Conservation (phyloP, 2,329 filamentous ascomycete species). For the Elsinoe arachidis region DNA sequence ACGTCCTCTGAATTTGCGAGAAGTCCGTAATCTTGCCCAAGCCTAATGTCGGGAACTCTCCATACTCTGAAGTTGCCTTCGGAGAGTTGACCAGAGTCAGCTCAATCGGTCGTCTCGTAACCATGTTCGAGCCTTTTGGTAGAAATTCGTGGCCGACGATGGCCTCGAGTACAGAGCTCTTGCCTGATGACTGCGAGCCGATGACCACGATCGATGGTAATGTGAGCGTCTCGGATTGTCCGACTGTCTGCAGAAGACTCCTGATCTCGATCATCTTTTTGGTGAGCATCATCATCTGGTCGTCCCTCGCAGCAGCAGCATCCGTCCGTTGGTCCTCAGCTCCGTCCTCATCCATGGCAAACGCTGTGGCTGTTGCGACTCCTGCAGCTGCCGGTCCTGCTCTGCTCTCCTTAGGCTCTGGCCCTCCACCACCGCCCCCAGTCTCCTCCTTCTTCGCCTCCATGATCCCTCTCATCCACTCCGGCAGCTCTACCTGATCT, state of each 20-base stretch:
- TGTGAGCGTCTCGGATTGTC: constrained; percentile 79
- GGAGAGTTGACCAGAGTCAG: constrained; percentile 93
- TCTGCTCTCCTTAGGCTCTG: constrained; percentile 31
- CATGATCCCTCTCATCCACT: constrained; percentile 58
- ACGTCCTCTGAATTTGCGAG: constrained; percentile 77
- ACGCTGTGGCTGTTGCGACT: constrained; percentile 63
- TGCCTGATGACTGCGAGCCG: constrained; percentile 94
- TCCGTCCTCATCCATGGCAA: constrained; percentile 63
- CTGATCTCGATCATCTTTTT: constrained; percentile 99
- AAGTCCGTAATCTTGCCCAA: constrained; percentile 89
- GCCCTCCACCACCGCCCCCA: constrained; percentile 31
- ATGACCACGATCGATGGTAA: constrained; percentile 98
- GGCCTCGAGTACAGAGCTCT: constrained; percentile 92
- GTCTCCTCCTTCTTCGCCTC: constrained; percentile 21
- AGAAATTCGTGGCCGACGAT: constrained; percentile 97
- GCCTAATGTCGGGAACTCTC: constrained; percentile 88
- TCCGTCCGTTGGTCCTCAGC: constrained; percentile 54
- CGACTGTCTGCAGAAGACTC: constrained; percentile 80
- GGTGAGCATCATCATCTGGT: constrained; percentile 99
- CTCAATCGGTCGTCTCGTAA: constrained; percentile 90
- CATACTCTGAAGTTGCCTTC: constrained; percentile 77
- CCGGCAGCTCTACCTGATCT: constrained; percentile 59
- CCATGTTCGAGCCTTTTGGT: constrained; percentile 98
- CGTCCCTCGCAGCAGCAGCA: constrained; percentile 68
- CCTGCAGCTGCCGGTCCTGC: constrained; percentile 53